Conservation (phyloP, 2,329 filamentous ascomycete genomes). For the Blumeriella jaapii region DNA sequence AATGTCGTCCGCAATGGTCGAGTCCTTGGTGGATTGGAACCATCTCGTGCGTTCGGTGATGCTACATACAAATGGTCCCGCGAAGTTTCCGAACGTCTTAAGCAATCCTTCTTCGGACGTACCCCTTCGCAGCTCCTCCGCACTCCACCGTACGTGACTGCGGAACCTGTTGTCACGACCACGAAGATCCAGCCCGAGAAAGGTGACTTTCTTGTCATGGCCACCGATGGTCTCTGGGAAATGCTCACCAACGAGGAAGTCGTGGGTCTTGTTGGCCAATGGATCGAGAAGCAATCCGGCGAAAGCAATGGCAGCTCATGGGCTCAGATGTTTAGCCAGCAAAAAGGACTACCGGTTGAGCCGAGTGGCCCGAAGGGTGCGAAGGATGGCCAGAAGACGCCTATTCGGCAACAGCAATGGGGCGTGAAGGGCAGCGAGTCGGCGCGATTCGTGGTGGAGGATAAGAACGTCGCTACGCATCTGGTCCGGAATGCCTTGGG, state of each 20-base stretch:
- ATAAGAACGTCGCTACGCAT: slow-evolving; percentile 94
- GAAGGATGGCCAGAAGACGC: slow-evolving; percentile 65
- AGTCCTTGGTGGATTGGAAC: slow-evolving; percentile 84
- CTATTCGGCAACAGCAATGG: slow-evolving; percentile 86
- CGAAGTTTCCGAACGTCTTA: slow-evolving; percentile 73
- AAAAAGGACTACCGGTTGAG: slow-evolving; percentile 63
- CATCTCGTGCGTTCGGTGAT: slow-evolving; percentile 89
- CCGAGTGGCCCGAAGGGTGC: slow-evolving; percentile 34
- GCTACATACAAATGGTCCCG: slow-evolving; percentile 93
- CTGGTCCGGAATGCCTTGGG: slow-evolving; percentile 90
- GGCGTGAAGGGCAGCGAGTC: slow-evolving; percentile 63
- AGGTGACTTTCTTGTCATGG: slow-evolving; percentile 92
- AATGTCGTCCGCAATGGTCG: slow-evolving; percentile 81
- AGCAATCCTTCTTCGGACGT: slow-evolving; percentile 77
- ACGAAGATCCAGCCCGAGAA: slow-evolving; percentile 82
- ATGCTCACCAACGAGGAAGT: slow-evolving; percentile 99
- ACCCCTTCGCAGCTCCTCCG: slow-evolving; percentile 66
- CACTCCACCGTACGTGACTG: slow-evolving; percentile 93
- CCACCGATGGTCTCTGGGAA: slow-evolving; percentile 95
- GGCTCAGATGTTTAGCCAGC: slow-evolving; percentile 49
- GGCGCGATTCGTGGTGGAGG: slow-evolving; percentile 83
- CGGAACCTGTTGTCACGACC: slow-evolving; percentile 87
- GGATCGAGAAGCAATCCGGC: slow-evolving; percentile 68
- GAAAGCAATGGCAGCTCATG: slow-evolving; percentile 40
- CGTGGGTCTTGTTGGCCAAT: slow-evolving; percentile 89